Evolutionary conservation across 1,284 basidiomycete species (phyloP), one percentile per base, ranked within the genome.

Genomic region (Ustilago trichophora): DNA sequence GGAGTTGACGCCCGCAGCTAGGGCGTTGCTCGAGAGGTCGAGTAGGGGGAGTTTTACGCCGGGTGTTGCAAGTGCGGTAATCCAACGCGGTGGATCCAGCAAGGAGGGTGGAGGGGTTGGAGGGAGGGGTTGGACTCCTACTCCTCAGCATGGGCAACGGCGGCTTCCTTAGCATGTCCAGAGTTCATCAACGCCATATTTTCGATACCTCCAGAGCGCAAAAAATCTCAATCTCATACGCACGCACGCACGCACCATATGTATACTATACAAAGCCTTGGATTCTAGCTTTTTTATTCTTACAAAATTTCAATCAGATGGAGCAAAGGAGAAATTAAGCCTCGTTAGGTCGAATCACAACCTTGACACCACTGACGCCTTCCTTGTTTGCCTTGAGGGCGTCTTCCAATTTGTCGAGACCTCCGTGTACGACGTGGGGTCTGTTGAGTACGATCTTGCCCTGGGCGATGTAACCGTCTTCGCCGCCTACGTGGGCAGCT

Each of bases 291-390:
- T n/a, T n/a, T n/a, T n/a, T n/a, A n/a, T n/a, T n/a, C n/a, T n/a
- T n/a, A n/a, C n/a, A n/a, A n/a, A n/a, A n/a, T n/a, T n/a, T n/a
- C n/a, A n/a, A n/a, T n/a, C n/a, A 4, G 59, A 48, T 16, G 54
- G 36, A 24, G 66, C 59, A 9, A 59, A 47, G 22, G 66, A 49
- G 59, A 69, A n/a, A 8, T 29, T 29, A 68, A 4, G 32, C 40
- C 18, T 63, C 64, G 29, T 63, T 38, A 9, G 73, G 73, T 11
- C 57, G 38, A 13, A 72, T 54, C 22, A 76, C 53, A 24, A 76
- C 42, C 58, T 76, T 76, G 31, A 62, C 57, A 15, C 73, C 73
- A 26, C 37, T 46, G 4, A 76, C 69, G 19, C 73, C 73, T 21
- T 65, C 45, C 47, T 68, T 72, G 49, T 73, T 73, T 8, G 26